Evolutionary conservation across 495 filamentous ascomycete species (phyloP).

Genomic region (Podospora didyma): DNA sequence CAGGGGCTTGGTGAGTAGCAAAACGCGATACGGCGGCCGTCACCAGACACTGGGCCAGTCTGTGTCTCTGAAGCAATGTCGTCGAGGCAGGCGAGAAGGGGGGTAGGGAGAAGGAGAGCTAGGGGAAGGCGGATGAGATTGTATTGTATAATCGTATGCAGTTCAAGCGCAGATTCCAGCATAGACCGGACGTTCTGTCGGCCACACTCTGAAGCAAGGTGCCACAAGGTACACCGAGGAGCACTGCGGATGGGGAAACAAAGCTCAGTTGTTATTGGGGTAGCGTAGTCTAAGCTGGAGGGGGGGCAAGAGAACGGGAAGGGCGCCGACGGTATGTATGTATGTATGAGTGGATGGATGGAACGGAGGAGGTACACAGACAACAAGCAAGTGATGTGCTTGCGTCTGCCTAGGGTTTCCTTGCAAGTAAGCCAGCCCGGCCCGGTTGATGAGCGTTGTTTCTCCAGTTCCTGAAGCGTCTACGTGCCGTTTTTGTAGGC

Average conservation of each 20-base stretch:
- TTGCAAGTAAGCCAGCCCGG: slow-evolving; percentile 4
- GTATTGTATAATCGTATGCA: slow-evolving; percentile 17
- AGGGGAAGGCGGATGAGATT: slow-evolving; percentile 17
- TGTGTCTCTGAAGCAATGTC: not conserved
- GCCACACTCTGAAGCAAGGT: slow-evolving; percentile 24
- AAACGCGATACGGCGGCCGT: slow-evolving; percentile 8
- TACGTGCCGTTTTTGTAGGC: slow-evolving; percentile 20
- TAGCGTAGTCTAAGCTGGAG: slow-evolving; percentile 8
- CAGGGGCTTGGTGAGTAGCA: not conserved
- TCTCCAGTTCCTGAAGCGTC: slow-evolving; percentile 12
- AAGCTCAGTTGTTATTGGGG: slow-evolving; percentile 12
- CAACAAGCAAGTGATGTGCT: not conserved
- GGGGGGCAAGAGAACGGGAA: slow-evolving; percentile 22
- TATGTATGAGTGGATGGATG: not conserved
- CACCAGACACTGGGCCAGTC: slow-evolving; percentile 1
- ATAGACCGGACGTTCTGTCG: slow-evolving; percentile 25
- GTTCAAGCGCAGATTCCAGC: slow-evolving; percentile 12
- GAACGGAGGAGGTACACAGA: not conserved
- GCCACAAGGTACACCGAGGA: slow-evolving; percentile 26
- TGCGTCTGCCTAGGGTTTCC: not conserved
- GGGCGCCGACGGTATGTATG: slow-evolving; percentile 14
- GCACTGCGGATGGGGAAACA: slow-evolving; percentile 8
- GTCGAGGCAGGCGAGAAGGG: slow-evolving; percentile 4
- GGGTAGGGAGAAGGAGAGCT: slow-evolving; percentile 3
- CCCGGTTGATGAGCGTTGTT: slow-evolving; percentile 21